Percentiles rank a stretch among this genome's conserved stretches.
Evolutionary conservation across 1,284 basidiomycete genomes (phyloP).

Genomic region (Ustilago bromivora): DNA sequence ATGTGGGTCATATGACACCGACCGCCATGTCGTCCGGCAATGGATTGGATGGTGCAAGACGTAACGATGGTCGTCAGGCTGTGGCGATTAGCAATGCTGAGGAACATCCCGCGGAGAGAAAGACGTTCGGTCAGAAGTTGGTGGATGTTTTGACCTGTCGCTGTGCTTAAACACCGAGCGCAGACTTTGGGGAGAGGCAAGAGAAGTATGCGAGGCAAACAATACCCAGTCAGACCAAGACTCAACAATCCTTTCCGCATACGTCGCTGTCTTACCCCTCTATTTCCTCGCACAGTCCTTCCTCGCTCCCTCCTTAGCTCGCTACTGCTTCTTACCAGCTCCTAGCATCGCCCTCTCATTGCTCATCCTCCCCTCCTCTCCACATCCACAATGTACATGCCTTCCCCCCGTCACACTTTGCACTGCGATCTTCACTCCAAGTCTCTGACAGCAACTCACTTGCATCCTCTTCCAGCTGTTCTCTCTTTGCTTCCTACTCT

Average conservation of each 20-base stretch:
- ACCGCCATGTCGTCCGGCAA: conserved; percentile 43
- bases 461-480: too few species aligned
- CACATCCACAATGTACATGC: background rate
- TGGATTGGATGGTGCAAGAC: conserved; percentile 50
- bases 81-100: conserved; percentile 62
- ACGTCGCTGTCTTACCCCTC: background rate
- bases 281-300: background rate
- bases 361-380: background rate
- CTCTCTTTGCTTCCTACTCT: too few species aligned
- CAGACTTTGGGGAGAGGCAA: background rate
- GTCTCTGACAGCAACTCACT: too few species aligned
- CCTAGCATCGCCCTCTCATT: background rate
- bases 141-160: conserved; percentile 69
- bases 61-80: conserved; percentile 48
- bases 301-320: background rate
- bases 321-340: background rate
- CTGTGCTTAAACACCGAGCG: conserved; percentile 55
- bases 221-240: conserved; percentile 10
- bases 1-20: conserved; percentile 51
- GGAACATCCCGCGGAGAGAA: conserved; percentile 56
- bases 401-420: background rate
- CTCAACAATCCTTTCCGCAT: background rate
- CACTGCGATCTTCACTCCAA: background rate
- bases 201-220: conserved; percentile 15
- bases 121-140: conserved; percentile 67